Evolutionary conservation across 2,329 filamentous ascomycete genomes (phyloP), one percentile per base, ranked within the genome.

Genomic region (Fusarium humuli): DNA sequence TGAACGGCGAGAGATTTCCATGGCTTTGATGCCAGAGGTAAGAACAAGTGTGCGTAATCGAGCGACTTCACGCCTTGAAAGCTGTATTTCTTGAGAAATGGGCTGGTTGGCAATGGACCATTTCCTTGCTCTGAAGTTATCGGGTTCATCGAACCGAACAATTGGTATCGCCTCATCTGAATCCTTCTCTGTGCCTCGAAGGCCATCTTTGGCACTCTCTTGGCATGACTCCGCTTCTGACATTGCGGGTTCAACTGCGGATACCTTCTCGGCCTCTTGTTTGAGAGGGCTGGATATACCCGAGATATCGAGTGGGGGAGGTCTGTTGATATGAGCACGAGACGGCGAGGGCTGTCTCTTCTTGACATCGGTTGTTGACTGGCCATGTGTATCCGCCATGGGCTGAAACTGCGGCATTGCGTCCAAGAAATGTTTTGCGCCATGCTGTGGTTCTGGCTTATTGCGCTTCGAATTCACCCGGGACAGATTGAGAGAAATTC

Each of bases 21-120:
- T 90, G 1, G 95, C 94, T 81, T 97, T 97, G 76, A 98, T 90
- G n/a, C 94, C 94, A 0, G 94, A 93, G 68, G 91, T 92, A 23
- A 97, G 84, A 42, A 97, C 87, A 11, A 97, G 84, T 1, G 93
- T 88, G 61, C 90, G 87, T 4, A 94, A 86, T n/a, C 94, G 90
- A 18, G 92, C 92, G 56, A 97, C 87, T 73, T 98, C 95, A n/a
- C 88, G 88, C 73, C 87, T 89, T 12, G 86, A 90, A 30, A 92
- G 70, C 25, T 72, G 74, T 20, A 69, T 63, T 32, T 78, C 81
- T 20, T 81, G 79, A 8, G 78, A 76, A 6, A 79, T 76, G 6
- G 74, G 78, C 54, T 81, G 81, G 55, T 86, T 82, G 3, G 83
- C 82, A 32, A 88, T 85, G 4, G 84, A 84, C 86, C 86, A 89